Percentiles rank a stretch among this genome's conserved stretches.
Conservation (phyloP, 2,329 filamentous ascomycete genomes). For the Thermoascus crustaceus region DNA sequence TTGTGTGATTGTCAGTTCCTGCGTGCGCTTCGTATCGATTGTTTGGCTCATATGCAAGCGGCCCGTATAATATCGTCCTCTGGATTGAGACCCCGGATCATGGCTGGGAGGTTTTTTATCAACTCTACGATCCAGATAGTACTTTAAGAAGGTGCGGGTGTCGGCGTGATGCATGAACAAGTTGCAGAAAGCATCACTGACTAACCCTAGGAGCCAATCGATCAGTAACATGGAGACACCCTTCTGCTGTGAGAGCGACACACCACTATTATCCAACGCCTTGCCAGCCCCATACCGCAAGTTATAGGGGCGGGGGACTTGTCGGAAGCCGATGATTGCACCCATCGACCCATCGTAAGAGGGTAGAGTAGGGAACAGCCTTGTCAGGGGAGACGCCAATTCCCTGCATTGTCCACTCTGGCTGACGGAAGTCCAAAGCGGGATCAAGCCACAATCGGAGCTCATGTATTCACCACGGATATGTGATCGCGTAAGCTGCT, state of each 20-base stretch:
- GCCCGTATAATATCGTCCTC: slow-evolving; percentile 12
- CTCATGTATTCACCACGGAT: slow-evolving; percentile 6
- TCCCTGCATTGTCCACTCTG: slow-evolving; percentile 6
- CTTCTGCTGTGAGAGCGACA: not conserved
- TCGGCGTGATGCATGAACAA: slow-evolving; percentile 12
- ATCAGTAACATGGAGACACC: too few species aligned
- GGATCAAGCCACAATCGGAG: slow-evolving; percentile 7
- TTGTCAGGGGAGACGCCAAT: slow-evolving; percentile 6
- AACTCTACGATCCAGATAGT: slow-evolving; percentile 11
- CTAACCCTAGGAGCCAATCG: too few species aligned
- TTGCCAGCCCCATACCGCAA: slow-evolving; percentile 8
- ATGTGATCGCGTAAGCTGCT: slow-evolving; percentile 10
- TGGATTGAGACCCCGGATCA: slow-evolving; percentile 9
- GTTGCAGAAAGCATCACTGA: too few species aligned
- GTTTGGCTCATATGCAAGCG: slow-evolving; percentile 12
- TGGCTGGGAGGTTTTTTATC: slow-evolving; percentile 11
- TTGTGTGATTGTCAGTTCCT: slow-evolving; percentile 11
- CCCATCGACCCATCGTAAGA: slow-evolving; percentile 5
- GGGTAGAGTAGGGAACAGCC: slow-evolving; percentile 6
- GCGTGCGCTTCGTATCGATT: slow-evolving; percentile 10
- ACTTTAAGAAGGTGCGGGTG: slow-evolving; percentile 12
- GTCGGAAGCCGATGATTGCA: slow-evolving; percentile 7
- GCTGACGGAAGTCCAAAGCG: slow-evolving; percentile 7
- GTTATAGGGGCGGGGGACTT: slow-evolving; percentile 8
- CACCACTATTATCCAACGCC: slow-evolving; percentile 8